Evolutionary conservation across 345 rosid genomes (phyloP), one percentile per base, ranked within the genome.

Genomic region (Corchorus olitorius): DNA sequence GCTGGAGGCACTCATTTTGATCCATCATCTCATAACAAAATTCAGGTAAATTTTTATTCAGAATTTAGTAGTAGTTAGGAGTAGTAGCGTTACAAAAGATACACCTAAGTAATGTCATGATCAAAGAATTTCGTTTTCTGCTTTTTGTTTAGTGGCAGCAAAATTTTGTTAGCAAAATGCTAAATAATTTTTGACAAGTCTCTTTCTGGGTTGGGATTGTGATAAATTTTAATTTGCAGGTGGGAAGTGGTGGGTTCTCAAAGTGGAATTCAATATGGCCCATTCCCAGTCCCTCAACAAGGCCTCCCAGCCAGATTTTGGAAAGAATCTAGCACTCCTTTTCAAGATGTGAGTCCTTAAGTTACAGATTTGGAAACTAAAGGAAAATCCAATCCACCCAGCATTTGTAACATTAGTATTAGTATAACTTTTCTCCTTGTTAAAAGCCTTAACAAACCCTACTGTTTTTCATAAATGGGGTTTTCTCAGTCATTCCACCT

Each of bases 271-370:
- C 89, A 93, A 64, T 93, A 93, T 75, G 81, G 88, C 59, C 99
- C 99, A 75, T 95, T 95, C 74, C 99, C 98, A 15, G 86, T 95
- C 53, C 99, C 99, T 69, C 83, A 60, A 59, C 81, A 83, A 43
- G 98, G 99, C 17, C 92, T 95, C 60, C 97, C 87, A 0, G 87
- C 91, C 64, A 90, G 87, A 87, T 88, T 90, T 86, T 83, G 88
- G 86, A 85, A 60, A 82, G 76, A 77, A 56, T 70, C 85, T 49
- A 68, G 50, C 76, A 43, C 8, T 69, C 59, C 9, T 59, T 33
- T 20, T 33, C 52, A 58, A 66, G 72, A 68, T 37, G 64, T 52
- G 15, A 39, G 27, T 74, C 70, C 60, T 27, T 63, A n/a, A 62
- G 74, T 67, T 66, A 17, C 39, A 35, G 56, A 60, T 19, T 54